Base-by-base conservation (phyloP, 768 basidiomycete species). In the Cubamyces sp. region DNA sequence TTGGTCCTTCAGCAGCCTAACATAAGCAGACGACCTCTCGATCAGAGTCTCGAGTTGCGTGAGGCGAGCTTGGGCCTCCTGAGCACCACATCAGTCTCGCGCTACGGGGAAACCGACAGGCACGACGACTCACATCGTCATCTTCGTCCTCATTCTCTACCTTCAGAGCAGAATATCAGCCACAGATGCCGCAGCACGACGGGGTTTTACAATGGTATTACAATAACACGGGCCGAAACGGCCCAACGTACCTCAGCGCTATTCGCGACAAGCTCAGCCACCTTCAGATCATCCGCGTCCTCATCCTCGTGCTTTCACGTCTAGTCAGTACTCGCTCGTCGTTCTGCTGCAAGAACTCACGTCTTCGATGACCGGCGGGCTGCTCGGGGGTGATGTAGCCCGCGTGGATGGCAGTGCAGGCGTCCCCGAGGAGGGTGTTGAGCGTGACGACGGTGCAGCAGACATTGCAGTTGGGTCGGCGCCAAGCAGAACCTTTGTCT, bases 1-100 rank as follows among this genome's bases (percentile, higher is more conserved):
- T 59, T 88, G 84, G 23, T 84, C 79, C 49, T 87, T 84, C 15
- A 95, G 78, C 43, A 91, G 80, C 54, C 78, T 80, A 1, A 92
- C 87, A 68, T 89, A 94, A n/a, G 87, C 79, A 1, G 84, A 82
- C 0, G 91, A 92, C 67, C 89, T 89, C 56, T 93, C 82, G 21
- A 95, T 81, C 25, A 95, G 82, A 53, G 80, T 85, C 56, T 85
- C 79, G 19, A 92, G 84, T 11, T 83, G 47, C 8, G 16, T 25
- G n/a, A 68, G 28, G 6, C 67, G 62, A 39, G 55, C 18, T 18
- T 62, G 43, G 7, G 52, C 23, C 21, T 65, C 64, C 64, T 68
- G 37, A 19, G 26, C 5, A 15, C 3, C 9, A 5, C 5, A 19
- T 54, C 18, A 48, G 34, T n/a, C 16, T 21, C 34, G 9, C 11